Percentiles rank a stretch among this genome's conserved stretches.
Evolutionary conservation across 2,329 filamentous ascomycete genomes (phyloP).

Genomic region (Talaromyces sp.): DNA sequence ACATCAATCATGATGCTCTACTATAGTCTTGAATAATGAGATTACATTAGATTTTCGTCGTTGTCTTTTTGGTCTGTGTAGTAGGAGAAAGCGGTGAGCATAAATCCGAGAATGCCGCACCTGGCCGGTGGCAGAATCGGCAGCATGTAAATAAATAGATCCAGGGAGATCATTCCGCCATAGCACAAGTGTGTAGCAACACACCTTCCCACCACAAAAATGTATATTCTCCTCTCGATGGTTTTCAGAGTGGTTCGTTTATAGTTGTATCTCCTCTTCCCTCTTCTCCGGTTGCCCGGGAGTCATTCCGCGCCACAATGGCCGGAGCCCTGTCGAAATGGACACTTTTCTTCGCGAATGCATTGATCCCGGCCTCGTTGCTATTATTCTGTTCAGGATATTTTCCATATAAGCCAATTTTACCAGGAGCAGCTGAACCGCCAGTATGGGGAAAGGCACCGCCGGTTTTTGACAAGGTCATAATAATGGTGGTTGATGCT

Average conservation of each 20-base stretch:
- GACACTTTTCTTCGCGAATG: conserved; percentile 64
- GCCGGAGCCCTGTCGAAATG: conserved; percentile 24
- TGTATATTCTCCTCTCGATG: not conserved
- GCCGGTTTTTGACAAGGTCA: conserved; percentile 78
- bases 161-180: not conserved
- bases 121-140: conserved; percentile 7
- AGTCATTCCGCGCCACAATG: conserved; percentile 9
- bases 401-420: conserved; percentile 94
- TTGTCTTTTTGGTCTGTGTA: not conserved
- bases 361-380: conserved; percentile 72
- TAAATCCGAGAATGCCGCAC: not conserved
- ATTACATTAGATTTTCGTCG: not conserved
- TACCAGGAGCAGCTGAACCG: conserved; percentile 74
- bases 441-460: conserved; percentile 56
- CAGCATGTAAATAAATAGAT: not conserved
- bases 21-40: not conserved
- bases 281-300: not conserved
- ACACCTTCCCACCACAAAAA: not conserved
- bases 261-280: not conserved
- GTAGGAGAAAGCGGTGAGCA: conserved; percentile 8
- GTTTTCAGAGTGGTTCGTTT: not conserved
- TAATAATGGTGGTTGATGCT: conserved; percentile 98
- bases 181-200: not conserved
- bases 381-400: conserved; percentile 82
- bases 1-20: too few species aligned